A percentile compares a stretch with the other conserved stretches of the same genome.
phyloP scores from a whole-genome alignment of 257 asterid species.

The Solanum clarkiae region DNA sequence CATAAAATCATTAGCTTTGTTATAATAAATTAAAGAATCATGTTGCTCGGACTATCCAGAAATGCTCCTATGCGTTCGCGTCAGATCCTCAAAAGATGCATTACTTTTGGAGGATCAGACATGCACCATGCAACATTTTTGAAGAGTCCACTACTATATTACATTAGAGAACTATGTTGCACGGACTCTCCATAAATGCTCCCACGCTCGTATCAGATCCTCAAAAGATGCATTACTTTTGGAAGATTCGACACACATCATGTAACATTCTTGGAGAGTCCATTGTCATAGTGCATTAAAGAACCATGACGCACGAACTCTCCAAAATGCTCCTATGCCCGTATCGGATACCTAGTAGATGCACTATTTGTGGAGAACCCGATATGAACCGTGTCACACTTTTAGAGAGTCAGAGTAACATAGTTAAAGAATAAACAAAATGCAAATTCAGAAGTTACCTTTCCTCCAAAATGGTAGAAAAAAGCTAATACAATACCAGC shows the following conservation, averaged over 20 bases:
- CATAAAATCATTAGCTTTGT: background rate
- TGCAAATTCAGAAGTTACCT: slow-evolving; percentile 22
- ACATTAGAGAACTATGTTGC: background rate
- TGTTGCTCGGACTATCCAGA: background rate
- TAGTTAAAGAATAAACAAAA: background rate
- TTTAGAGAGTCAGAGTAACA: background rate
- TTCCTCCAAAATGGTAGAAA: slow-evolving; percentile 46
- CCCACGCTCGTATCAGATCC: background rate
- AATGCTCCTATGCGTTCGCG: rapidly evolving
- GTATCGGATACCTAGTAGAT: background rate
- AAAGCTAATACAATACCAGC: slow-evolving; percentile 40
- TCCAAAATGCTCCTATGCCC: no score
- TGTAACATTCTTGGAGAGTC: background rate
- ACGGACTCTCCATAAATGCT: background rate
- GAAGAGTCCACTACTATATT: no score
- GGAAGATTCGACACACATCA: background rate
- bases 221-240: background rate
- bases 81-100: background rate
- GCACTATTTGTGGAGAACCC: background rate
- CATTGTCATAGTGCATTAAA: background rate
- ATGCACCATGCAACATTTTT: no score
- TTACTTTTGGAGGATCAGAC: no score
- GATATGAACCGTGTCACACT: background rate
- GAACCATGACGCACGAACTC: background rate
- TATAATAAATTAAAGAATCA: background rate